A percentile compares a stretch with the other conserved stretches of the same genome.
phyloP scores from a whole-genome alignment of 176 grass and related monocot genomes.

The Zoysia japonica region DNA sequence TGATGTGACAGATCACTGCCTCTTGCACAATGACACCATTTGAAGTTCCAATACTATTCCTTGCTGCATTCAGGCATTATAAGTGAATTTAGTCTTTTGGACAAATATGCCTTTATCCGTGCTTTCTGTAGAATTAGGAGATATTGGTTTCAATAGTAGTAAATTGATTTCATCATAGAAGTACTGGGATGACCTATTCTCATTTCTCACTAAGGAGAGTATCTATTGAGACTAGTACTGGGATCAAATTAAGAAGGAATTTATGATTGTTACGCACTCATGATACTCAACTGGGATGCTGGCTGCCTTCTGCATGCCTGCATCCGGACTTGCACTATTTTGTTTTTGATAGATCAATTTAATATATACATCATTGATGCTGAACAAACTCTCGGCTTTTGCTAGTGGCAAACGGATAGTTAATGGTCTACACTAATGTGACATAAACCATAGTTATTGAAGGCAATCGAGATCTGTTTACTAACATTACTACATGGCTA shows the following conservation, averaged over 20 bases:
- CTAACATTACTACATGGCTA: not conserved
- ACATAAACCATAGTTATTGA: too few relatives aligned
- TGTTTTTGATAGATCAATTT: conserved; percentile 11
- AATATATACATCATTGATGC: not conserved
- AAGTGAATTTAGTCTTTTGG: conserved; percentile 23
- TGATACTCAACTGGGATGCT: conserved; percentile 17
- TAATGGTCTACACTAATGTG: not conserved
- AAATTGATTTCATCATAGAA: conserved; percentile 17
- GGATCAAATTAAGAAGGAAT: not conserved
- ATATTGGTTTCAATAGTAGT: conserved; percentile 3
- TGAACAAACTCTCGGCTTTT: not conserved
- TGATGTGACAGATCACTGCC: conserved; percentile 6
- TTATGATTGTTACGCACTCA: not conserved
- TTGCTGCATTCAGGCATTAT: not conserved
- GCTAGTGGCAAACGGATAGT: not conserved
- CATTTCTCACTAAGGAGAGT: not conserved
- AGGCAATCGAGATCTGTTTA: too few relatives aligned
- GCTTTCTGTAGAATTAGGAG: conserved; percentile 1
- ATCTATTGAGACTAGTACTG: not conserved
- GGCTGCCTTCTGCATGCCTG: not conserved
- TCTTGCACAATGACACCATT: conserved; percentile 20
- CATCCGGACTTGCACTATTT: not conserved
- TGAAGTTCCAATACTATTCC: conserved; percentile 16
- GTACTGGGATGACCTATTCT: not conserved
- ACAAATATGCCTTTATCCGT: conserved; percentile 5